Base-by-base conservation (phyloP, 495 filamentous ascomycete species). In the Penicillium egyptiacum region DNA sequence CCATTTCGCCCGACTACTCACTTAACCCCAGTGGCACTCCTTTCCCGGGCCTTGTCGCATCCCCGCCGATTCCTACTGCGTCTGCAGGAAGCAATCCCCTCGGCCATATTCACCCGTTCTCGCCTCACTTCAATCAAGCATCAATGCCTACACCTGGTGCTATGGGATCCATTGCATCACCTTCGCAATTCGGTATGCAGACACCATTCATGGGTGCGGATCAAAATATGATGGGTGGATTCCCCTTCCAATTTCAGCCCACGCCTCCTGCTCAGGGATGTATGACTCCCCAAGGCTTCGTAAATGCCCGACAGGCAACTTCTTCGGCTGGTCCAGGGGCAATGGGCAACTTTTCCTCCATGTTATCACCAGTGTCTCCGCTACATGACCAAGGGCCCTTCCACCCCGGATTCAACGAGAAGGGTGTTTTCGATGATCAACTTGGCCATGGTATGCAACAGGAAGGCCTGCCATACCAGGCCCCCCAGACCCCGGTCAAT, bases 1-100 rank as follows among this genome's bases (percentile, higher is more conserved):
- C 90, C 10, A 87, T 90, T 64, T 94, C 91, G 14, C 91, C 91
- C 33, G 87, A 86, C 26, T 81, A 87, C 2, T 81, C 80, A 20
- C 86, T 85, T 59, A 87, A 82, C 61, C 82, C 82, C 54, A 73
- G 79, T 11, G 59, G 64, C 44, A 71, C 77, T 9, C 75, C 82
- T n/a, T 79, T 82, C 20, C 83, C 72, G 25, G 77, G 85, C 41
- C 79, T 85, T 8, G 84, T 88, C 59, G 79, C 77, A 7, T 76
- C 79, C 9, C 76, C 79, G 11, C 82, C 87, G 48, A 74, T 83
- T 47, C 76, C 66, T 65, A 76, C 66, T 52, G 69, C 74, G 46
- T 79, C 80, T 23, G 67, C 75, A 61, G 66, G 68, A 43, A 73
- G 74, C 56, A 79, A 80, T 43, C 71, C 68, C 5, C 59, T 79